Evolutionary conservation across 768 basidiomycete species (phyloP).

Genomic region (Gymnopilus junonius): DNA sequence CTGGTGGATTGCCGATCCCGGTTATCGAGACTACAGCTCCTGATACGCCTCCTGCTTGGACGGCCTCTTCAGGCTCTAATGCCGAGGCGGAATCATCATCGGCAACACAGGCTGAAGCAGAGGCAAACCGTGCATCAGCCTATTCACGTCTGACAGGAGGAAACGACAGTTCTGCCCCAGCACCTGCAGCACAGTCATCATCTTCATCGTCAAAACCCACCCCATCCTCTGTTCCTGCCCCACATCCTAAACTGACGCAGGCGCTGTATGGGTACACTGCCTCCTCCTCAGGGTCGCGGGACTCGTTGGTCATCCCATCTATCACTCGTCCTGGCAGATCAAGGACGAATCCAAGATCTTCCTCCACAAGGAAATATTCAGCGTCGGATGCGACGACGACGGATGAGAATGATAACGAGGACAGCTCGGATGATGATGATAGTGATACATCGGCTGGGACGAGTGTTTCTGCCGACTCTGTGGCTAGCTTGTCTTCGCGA

Average conservation of each 20-base stretch:
- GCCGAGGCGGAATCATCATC: constrained; percentile 14
- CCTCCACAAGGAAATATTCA: too few species aligned
- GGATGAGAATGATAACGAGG: constrained; percentile 23
- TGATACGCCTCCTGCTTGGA: constrained; percentile 19
- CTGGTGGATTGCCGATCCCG: constrained; percentile 53
- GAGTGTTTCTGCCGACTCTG: constrained; percentile 28
- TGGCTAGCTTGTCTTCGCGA: constrained; percentile 2
- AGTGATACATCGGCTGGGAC: constrained; percentile 43
- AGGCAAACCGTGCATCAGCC: constrained; percentile 14
- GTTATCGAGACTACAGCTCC: constrained; percentile 54
- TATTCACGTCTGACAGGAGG: constrained; percentile 17
- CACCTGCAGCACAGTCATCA: neutral
- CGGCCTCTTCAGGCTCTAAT: too few species aligned
- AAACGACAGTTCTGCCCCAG: neutral
- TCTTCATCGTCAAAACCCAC: neutral
- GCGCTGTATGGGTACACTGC: constrained; percentile 15
- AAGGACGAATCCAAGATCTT: too few species aligned
- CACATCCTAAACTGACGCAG: constrained; percentile 15
- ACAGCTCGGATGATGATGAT: constrained; percentile 46
- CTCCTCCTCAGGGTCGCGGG: constrained; percentile 22
- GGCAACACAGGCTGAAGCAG: constrained; percentile 3
- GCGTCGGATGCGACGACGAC: constrained; percentile 20
- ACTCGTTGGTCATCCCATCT: constrained; percentile 29
- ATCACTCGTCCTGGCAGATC: neutral
- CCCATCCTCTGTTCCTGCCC: neutral